Base-by-base conservation (phyloP, 495 filamentous ascomycete species). In the Aspergillus mulundensis region DNA sequence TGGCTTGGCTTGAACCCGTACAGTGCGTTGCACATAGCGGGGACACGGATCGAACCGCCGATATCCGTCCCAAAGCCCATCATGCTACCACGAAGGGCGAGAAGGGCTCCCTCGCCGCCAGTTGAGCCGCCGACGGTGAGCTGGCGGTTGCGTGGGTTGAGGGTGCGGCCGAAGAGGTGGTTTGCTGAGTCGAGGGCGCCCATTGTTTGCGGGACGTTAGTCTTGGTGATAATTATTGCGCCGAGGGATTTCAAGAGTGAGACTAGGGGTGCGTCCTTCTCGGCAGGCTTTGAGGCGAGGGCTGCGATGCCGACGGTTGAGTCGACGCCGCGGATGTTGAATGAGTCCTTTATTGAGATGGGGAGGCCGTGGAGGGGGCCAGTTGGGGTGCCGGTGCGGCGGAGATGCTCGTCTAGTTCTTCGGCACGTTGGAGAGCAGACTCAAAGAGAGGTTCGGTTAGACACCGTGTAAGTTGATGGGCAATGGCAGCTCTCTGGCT, bases 361-460 rank as follows among this genome's bases (percentile, higher is more conserved):
- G 87, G 86, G 0, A 91, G 76, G 10, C 87, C 86, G 60, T 89
- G 86, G 0, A 91, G 70, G 0, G 84, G 81, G 2, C 87, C 87
- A 28, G 84, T 44, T 0, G 75, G 70, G 24, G 67, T 71, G 8
- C 78, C 76, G 20, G 77, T 80, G 32, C 67, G 64, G 7, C 65
- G 57, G 42, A 84, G 68, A 56, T 80, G 76, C 19, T 68, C 69
- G 60, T 90, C 87, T 14, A 89, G 77, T 28, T 74, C 66, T 6
- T 67, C 68, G n/a, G 86, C 86, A 14, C 80, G 75, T 20, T 70
- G 66, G 8, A 88, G 64, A 3, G 87, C 87, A 11, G 75, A 64
- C 23, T 80, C 74, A 58, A 88, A 88, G 50, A 87, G 79, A 34
- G 84, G 83, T 50, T 91, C 86, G 3, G 81, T 84, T 5, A 88